Percentiles rank a stretch among this genome's conserved stretches.
phyloP scores from a whole-genome alignment of 371 early-diverging fungal genomes.

The Rhizopus stolonifer region DNA sequence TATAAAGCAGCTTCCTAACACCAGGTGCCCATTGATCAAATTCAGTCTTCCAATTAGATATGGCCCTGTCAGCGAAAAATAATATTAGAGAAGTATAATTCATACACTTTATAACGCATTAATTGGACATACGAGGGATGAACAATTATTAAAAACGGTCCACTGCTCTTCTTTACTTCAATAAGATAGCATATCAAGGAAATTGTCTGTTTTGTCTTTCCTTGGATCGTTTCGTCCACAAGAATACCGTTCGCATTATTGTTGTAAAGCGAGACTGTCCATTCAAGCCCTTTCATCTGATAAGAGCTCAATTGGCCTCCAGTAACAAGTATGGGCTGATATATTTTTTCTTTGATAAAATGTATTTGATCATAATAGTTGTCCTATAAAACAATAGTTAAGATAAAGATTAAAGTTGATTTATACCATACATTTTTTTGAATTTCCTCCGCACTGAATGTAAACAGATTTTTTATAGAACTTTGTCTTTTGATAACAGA shows the following conservation, averaged over 20 bases:
- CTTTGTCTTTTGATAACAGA: neutral
- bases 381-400: neutral
- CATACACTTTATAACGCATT: slow-evolving; percentile 5
- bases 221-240: slow-evolving; percentile 98
- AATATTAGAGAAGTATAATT: neutral
- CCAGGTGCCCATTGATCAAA: slow-evolving; percentile 98
- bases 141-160: slow-evolving; percentile 93
- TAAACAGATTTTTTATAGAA: neutral
- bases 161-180: slow-evolving; percentile 86
- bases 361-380: slow-evolving; percentile 89
- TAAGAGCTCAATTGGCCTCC: slow-evolving; percentile 95
- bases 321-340: slow-evolving; percentile 78
- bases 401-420: neutral
- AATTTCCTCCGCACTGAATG: neutral
- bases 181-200: slow-evolving; percentile 93
- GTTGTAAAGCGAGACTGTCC: slow-evolving; percentile 98
- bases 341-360: slow-evolving; percentile 74
- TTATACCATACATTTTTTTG: neutral
- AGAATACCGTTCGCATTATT: slow-evolving; percentile 96
- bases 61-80: slow-evolving; percentile 45
- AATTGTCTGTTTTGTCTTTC: slow-evolving; percentile 98
- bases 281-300: slow-evolving; percentile 96
- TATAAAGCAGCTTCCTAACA: slow-evolving; percentile 89
- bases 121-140: slow-evolving; percentile 74
- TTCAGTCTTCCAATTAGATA: slow-evolving; percentile 97